Evolutionary conservation across 225 moss, liverwort and hornwort genomes (phyloP), one percentile per base, ranked within the genome.

Genomic region (Thuidium tamariscinum): DNA sequence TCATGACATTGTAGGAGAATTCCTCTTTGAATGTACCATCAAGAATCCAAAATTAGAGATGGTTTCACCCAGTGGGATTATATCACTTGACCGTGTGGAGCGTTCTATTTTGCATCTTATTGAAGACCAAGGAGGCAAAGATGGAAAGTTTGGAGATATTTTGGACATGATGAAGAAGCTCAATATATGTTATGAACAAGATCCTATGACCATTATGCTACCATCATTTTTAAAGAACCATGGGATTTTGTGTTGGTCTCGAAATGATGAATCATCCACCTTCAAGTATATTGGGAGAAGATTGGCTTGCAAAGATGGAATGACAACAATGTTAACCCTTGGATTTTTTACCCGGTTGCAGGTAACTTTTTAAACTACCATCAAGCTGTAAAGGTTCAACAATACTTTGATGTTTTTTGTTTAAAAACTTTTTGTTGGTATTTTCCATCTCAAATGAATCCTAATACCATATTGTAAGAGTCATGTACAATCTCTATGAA

Each of bases 81-180:
- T 69, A 7, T 69, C 26, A 25, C 26, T 41, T 41, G 69, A 69
- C 15, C 26, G 14, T 41, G 15, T 69, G 5, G 41, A 69, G 69
- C 0, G 0, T 3, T 69, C 22, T 9, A 69, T 69, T 15, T 41
- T 0, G 2, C 1, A 1, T 3, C 69, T 69, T 15, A 26, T 69
- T 5, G 4, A 8, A 13, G 5, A 26, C 13, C 25, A 41, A 26
- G 41, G 41, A 25, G 13, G 14, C 2, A 0, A 8, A 25, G 69
- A 41, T 5, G 41, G 41, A 15, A 69, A 69, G 41, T 69, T 69
- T 69, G 69, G 15, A 14, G 41, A 69, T 26, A 69, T 41, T 26
- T 69, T 69, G 69, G 69, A 13, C 41, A 69, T 69, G 41, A 69
- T 69, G 69, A 69, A 69, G 41, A 69, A 69, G 26, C 69, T 69